Percentiles rank a stretch among this genome's conserved stretches.
Evolutionary conservation across 2,329 filamentous ascomycete genomes (phyloP).

Genomic region (Exophiala phaeomuriformis): DNA sequence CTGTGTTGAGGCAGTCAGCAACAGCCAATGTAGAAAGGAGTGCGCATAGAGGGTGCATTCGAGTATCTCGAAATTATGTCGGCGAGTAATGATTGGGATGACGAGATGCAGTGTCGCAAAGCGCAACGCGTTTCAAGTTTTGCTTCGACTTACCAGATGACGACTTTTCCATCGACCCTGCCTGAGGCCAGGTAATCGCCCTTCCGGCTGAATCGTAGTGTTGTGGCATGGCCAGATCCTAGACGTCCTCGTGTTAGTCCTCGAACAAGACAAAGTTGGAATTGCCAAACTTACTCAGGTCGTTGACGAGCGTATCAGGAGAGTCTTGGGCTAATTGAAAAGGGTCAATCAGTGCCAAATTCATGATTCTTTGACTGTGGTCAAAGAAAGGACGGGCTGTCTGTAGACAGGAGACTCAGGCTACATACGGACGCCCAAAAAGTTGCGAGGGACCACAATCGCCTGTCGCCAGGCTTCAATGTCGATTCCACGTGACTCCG

Average conservation of each 20-base stretch:
- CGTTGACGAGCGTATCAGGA: slow-evolving; percentile 80
- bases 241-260: slow-evolving; percentile 1
- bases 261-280: not conserved
- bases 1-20: slow-evolving; percentile 3
- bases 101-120: not conserved
- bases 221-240: slow-evolving; percentile 58
- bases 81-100: too few species aligned
- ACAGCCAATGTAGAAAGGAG: too few species aligned
- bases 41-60: too few species aligned
- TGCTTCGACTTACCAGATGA: slow-evolving; percentile 52
- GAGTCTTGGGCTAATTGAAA: slow-evolving; percentile 73
- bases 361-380: slow-evolving; percentile 45
- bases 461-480: not conserved
- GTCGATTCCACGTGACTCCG: not conserved
- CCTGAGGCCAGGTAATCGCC: slow-evolving; percentile 94
- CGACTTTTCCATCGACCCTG: slow-evolving; percentile 83
- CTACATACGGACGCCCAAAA: not conserved
- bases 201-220: slow-evolving; percentile 80
- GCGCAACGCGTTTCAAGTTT: not conserved
- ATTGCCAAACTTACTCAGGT: slow-evolving; percentile 55
- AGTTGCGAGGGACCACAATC: not conserved
- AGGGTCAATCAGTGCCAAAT: slow-evolving; percentile 64
- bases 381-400: not conserved
- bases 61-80: too few species aligned
- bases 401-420: not conserved